These are phyloP conservation scores for Lentinula aciculospora DNA, from an alignment of 768 basidiomycete species.

Conservation along the genomic window DNA sequence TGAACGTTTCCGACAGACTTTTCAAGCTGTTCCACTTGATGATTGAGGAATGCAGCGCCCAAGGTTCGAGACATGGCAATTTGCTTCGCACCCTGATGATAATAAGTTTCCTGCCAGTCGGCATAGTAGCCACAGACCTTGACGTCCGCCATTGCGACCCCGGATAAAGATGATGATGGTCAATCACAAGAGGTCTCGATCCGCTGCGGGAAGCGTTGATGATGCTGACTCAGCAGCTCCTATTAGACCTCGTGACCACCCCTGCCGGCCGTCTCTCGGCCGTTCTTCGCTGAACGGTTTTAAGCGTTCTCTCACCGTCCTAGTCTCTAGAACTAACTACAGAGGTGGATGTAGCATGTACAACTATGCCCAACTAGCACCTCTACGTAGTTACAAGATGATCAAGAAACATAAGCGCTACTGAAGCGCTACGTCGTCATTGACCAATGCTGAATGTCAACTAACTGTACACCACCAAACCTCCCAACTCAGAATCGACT, in stretches of 20 bases:
- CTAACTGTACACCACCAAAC: too few species aligned
- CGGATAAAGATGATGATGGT: not conserved
- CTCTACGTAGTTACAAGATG: too few species aligned
- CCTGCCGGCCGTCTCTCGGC: too few species aligned
- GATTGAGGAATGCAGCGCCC: conserved; percentile 81
- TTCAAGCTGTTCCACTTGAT: conserved; percentile 87
- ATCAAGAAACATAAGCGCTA: too few species aligned
- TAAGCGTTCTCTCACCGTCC: too few species aligned
- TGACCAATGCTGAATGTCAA: too few species aligned
- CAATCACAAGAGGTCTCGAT: not conserved
- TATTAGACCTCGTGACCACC: not conserved
- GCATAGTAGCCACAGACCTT: not conserved
- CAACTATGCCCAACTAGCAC: too few species aligned
- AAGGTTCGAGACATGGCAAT: conserved; percentile 83
- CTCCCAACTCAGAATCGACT: too few species aligned
- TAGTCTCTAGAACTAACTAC: too few species aligned
- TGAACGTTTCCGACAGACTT: conserved; percentile 48
- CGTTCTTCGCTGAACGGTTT: too few species aligned
- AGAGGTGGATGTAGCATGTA: too few species aligned
- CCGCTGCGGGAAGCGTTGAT: not conserved
- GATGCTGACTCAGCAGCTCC: not conserved
- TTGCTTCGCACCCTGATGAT: conserved; percentile 17
- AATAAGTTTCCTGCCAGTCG: not conserved
- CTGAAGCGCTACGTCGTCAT: too few species aligned
- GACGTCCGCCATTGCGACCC: not conserved